A percentile compares a stretch with the other conserved stretches of the same genome.
phyloP scores from a whole-genome alignment of 495 filamentous ascomycete genomes.

The Penicillium pulvis region DNA sequence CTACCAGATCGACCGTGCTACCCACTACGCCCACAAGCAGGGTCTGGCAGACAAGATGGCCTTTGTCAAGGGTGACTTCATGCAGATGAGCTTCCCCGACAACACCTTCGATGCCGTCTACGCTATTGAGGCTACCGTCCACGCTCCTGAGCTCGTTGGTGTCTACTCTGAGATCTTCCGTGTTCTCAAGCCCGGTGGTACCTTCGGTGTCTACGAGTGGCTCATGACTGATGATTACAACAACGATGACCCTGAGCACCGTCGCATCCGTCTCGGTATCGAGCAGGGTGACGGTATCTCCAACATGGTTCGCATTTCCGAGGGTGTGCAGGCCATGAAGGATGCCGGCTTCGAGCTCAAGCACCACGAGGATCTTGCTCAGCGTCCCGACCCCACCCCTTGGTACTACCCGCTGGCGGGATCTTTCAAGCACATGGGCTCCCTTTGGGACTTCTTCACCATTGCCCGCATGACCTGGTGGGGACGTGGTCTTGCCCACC shows the following conservation, averaged over 20 bases:
- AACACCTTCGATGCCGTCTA: constrained; percentile 95
- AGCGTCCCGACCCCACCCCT: constrained; percentile 72
- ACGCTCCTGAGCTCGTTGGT: constrained; percentile 91
- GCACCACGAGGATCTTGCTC: constrained; percentile 88
- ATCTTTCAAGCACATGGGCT: constrained; percentile 78
- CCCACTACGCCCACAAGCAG: constrained; percentile 78
- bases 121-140: constrained; percentile 96
- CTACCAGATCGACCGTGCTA: constrained; percentile 97
- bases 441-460: constrained; percentile 77
- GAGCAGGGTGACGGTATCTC: constrained; percentile 97
- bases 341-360: constrained; percentile 85
- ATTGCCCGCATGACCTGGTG: constrained; percentile 89
- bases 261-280: constrained; percentile 89
- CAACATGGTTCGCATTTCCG: constrained; percentile 93
- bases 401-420: constrained; percentile 97
- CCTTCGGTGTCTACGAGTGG: constrained; percentile 99
- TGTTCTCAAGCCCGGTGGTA: constrained; percentile 93
- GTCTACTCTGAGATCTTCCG: constrained; percentile 94
- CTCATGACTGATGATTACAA: constrained; percentile 97
- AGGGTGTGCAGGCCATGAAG: constrained; percentile 83
- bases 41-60: constrained; percentile 78
- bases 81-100: constrained; percentile 98
- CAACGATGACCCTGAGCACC: constrained; percentile 83
- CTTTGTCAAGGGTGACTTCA: constrained; percentile 97
- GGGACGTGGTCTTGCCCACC: constrained; percentile 75